These are phyloP conservation scores for Collybiopsis confluens DNA, from an alignment of 768 basidiomycete genomes.

Conservation along the genomic window DNA sequence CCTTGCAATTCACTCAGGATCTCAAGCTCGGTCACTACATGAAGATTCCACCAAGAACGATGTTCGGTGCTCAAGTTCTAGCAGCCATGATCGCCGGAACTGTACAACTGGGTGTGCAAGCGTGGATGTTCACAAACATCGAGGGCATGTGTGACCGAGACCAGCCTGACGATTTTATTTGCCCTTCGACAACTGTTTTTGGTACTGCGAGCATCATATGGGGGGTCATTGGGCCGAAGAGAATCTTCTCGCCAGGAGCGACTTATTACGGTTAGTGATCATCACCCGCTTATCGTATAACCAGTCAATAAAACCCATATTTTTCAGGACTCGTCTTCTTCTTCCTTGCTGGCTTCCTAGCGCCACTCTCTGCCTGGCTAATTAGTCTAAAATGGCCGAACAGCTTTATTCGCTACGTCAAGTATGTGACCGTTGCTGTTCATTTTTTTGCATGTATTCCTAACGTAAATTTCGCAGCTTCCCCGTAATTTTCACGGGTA, in stretches of 20 bases:
- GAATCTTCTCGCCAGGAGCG: constrained; percentile 65
- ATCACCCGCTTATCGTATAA: background rate
- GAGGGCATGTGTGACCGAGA: constrained; percentile 48
- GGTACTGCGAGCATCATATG: constrained; percentile 77
- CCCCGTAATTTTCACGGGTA: constrained; percentile 59
- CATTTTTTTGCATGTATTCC: background rate
- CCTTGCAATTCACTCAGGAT: constrained; percentile 53
- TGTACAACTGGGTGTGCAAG: constrained; percentile 70
- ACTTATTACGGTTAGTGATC: constrained; percentile 43
- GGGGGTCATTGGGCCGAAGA: constrained; percentile 76
- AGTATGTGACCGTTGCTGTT: constrained; percentile 33
- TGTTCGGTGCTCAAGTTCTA: constrained; percentile 70
- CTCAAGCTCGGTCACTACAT: constrained; percentile 80
- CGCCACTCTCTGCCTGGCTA: constrained; percentile 53
- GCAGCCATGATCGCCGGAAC: constrained; percentile 68
- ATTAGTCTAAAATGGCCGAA: constrained; percentile 59
- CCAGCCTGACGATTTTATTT: constrained; percentile 64
- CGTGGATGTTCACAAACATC: constrained; percentile 65
- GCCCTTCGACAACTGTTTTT: constrained; percentile 68
- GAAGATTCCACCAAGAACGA: constrained; percentile 70
- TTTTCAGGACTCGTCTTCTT: constrained; percentile 54
- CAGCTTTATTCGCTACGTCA: constrained; percentile 56
- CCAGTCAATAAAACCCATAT: constrained; percentile 11
- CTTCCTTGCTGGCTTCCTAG: constrained; percentile 71
- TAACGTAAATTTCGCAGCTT: constrained; percentile 24